Percentiles rank a stretch among this genome's conserved stretches.
Evolutionary conservation across 208 protist species (phyloP).

Genomic region (Phytomonas serpens): DNA sequence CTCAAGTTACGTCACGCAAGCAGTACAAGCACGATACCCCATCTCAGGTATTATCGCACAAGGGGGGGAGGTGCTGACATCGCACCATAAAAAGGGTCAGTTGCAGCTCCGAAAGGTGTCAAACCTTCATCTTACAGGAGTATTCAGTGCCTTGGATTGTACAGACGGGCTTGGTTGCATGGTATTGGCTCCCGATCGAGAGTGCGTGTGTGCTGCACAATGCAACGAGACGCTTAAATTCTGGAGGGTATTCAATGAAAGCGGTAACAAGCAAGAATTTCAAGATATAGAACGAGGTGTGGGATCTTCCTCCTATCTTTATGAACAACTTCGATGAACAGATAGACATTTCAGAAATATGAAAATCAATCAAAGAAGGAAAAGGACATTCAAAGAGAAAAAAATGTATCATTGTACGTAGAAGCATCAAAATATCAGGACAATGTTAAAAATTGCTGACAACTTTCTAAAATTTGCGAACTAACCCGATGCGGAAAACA

Average conservation of each 20-base stretch:
- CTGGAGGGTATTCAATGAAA: slow-evolving; percentile 57
- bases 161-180: slow-evolving; percentile 41
- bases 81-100: slow-evolving; percentile 53
- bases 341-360: neutral
- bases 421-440: neutral
- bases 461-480: neutral
- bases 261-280: neutral
- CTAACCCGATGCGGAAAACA: neutral
- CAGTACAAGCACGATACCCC: slow-evolving; percentile 49
- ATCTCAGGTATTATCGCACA: slow-evolving; percentile 49
- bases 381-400: neutral
- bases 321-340: slow-evolving; percentile 26
- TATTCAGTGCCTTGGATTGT: slow-evolving; percentile 46
- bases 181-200: slow-evolving; percentile 51
- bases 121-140: slow-evolving; percentile 53
- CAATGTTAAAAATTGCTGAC: neutral
- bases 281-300: neutral
- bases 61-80: slow-evolving; percentile 41
- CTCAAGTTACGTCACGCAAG: slow-evolving; percentile 34
- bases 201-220: slow-evolving; percentile 69
- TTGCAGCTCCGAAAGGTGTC: slow-evolving; percentile 60
- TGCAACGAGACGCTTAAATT: slow-evolving; percentile 77
- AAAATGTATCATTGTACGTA: neutral
- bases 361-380: neutral
- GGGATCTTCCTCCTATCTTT: slow-evolving; percentile 16